phyloP scores from a whole-genome alignment of 805 yeast species.

The Grigorovia humatica region DNA sequence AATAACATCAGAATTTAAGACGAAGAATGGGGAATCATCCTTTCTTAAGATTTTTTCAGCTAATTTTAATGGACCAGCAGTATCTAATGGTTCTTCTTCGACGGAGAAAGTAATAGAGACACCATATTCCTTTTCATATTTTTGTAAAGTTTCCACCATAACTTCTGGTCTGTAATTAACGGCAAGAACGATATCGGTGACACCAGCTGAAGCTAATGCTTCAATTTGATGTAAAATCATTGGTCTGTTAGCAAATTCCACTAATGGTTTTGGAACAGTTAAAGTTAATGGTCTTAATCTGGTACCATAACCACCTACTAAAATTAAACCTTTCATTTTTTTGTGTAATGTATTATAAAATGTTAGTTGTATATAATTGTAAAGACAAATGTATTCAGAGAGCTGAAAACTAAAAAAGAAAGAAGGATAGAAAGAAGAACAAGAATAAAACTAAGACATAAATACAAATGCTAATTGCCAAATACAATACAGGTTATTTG shows the following conservation, averaged over 20 bases:
- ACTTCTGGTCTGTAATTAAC: constrained; percentile 99
- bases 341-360: background rate
- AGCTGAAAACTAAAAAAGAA: constrained; percentile 3
- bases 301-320: constrained; percentile 99
- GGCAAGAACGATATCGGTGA: constrained; percentile 95
- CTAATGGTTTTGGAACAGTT: constrained; percentile 92
- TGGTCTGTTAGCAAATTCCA: constrained; percentile 97
- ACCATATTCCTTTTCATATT: constrained; percentile 92
- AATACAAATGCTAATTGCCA: background rate
- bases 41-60: constrained; percentile 90
- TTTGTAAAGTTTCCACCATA: constrained; percentile 89
- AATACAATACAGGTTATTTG: background rate
- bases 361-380: background rate
- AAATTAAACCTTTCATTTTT: constrained; percentile 90
- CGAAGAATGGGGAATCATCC: constrained; percentile 95
- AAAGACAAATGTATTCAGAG: constrained; percentile 9
- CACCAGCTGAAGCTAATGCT: constrained; percentile 96
- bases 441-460: background rate
- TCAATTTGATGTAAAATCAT: constrained; percentile 98
- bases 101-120: constrained; percentile 93
- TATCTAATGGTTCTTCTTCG: constrained; percentile 98
- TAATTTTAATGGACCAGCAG: constrained; percentile 97
- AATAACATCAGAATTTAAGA: constrained; percentile 94
- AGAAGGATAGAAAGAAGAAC: background rate
- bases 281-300: constrained; percentile 97